A percentile compares a stretch with the other conserved stretches of the same genome.
Conservation (phyloP, 2,329 filamentous ascomycete genomes). For the Tetracladium maxilliforme region DNA sequence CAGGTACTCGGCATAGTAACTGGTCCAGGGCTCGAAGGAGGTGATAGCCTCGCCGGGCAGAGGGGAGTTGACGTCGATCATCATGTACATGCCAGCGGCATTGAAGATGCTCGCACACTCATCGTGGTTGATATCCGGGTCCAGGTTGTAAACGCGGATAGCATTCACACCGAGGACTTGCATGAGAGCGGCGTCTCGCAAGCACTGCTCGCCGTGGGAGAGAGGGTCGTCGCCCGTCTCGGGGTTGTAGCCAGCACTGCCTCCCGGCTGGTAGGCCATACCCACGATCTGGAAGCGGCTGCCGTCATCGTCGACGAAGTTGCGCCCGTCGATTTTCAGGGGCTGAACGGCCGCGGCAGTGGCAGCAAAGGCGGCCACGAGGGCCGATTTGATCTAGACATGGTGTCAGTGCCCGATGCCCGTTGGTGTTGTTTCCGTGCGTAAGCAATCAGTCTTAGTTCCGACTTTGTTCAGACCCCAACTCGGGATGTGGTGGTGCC, state of each 20-base stretch:
- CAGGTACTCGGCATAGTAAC: constrained; percentile 43
- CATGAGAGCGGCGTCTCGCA: constrained; percentile 51
- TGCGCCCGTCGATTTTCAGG: constrained; percentile 37
- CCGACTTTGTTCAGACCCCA: no score
- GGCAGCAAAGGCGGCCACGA: constrained; percentile 12
- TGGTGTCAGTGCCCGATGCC: no score
- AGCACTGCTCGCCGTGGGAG: constrained; percentile 39
- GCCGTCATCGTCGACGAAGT: constrained; percentile 46
- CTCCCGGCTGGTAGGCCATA: constrained; percentile 55
- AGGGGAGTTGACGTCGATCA: constrained; percentile 55
- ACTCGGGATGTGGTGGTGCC: no score
- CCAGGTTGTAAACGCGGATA: constrained; percentile 56
- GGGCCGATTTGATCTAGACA: no score
- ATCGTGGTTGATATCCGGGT: constrained; percentile 51
- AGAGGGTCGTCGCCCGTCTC: constrained; percentile 39
- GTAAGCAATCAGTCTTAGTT: no score
- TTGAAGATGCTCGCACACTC: constrained; percentile 56
- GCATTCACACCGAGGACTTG: constrained; percentile 51
- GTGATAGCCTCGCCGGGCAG: constrained; percentile 41
- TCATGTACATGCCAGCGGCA: constrained; percentile 52
- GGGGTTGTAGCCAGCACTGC: constrained; percentile 46
- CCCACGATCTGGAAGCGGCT: constrained; percentile 52
- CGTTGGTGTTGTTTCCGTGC: no score
- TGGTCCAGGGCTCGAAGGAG: constrained; percentile 38
- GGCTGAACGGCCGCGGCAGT: constrained; percentile 39